These are phyloP conservation scores for Phytopythium delawarense DNA, from an alignment of 352 stramenopile species.

Conservation along the genomic window DNA sequence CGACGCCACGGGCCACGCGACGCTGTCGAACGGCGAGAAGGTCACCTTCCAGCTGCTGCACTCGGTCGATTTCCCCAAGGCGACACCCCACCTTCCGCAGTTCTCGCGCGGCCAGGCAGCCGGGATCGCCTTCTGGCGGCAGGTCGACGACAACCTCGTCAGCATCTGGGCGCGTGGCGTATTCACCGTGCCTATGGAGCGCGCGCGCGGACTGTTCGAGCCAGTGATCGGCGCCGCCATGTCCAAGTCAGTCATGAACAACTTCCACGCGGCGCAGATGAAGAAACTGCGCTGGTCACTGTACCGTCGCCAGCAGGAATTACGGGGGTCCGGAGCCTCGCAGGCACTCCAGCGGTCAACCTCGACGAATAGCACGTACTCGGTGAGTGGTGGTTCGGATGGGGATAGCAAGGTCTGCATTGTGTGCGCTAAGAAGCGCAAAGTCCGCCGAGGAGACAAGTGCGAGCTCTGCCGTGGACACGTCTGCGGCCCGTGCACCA, in stretches of 20 bases:
- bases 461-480: conserved; percentile 22
- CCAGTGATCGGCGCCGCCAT: conserved; percentile 1
- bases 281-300: conserved; percentile 1
- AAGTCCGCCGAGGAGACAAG: conserved; percentile 16
- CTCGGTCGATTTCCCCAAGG: conserved; percentile 22
- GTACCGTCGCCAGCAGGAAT: neutral
- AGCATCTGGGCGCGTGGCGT: conserved; percentile 23
- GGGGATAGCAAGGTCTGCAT: conserved; percentile 3
- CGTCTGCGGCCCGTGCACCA: conserved; percentile 22
- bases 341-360: neutral
- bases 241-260: conserved; percentile 5
- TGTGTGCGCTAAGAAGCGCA: conserved; percentile 3
- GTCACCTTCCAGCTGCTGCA: conserved; percentile 36
- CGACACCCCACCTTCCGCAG: conserved; percentile 16
- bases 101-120: conserved; percentile 27
- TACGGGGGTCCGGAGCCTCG: neutral
- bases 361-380: neutral
- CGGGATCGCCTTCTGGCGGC: conserved; percentile 22
- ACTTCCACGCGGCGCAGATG: conserved; percentile 3
- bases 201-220: neutral
- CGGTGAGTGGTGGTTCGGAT: neutral
- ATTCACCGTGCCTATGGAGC: conserved; percentile 7
- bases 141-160: conserved; percentile 16
- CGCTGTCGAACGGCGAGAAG: conserved; percentile 24
- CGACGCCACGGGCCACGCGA: conserved; percentile 32